phyloP scores from a whole-genome alignment of 371 early-diverging fungal species.

The Thermomucor indicae-seudaticae region DNA sequence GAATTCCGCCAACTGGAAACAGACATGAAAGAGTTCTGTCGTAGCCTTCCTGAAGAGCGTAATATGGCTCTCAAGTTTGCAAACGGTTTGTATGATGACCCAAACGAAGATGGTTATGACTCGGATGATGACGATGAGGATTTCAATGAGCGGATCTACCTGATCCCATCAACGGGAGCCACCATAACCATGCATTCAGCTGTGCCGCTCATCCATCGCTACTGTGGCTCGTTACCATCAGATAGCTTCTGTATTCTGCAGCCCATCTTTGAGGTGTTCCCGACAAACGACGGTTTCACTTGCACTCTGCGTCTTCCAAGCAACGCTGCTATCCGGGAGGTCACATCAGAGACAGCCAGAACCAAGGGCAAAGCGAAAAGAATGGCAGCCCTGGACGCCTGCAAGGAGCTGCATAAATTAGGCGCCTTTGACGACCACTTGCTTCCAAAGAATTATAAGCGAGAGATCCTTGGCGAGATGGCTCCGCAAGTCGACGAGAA shows the following conservation, averaged over 20 bases:
- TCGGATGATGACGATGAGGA: slow-evolving; percentile 27
- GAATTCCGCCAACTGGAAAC: slow-evolving; percentile 46
- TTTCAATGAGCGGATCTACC: slow-evolving; percentile 25
- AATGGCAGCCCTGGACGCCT: slow-evolving; percentile 66
- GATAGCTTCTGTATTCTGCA: slow-evolving; percentile 49
- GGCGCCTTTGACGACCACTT: slow-evolving; percentile 77
- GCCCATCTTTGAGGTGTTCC: slow-evolving; percentile 45
- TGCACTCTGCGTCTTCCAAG: slow-evolving; percentile 60
- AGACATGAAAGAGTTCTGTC: slow-evolving; percentile 51
- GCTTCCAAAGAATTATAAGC: slow-evolving; percentile 41
- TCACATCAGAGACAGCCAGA: slow-evolving; percentile 51
- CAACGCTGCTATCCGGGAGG: slow-evolving; percentile 58
- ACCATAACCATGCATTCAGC: slow-evolving; percentile 60
- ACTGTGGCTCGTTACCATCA: slow-evolving; percentile 57
- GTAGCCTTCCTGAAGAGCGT: slow-evolving; percentile 42
- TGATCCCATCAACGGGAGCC: slow-evolving; percentile 59
- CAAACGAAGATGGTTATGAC: slow-evolving; percentile 19
- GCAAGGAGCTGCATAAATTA: slow-evolving; percentile 56
- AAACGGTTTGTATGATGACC: background rate
- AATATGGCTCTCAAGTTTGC: slow-evolving; percentile 23
- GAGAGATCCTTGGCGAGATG: slow-evolving; percentile 41
- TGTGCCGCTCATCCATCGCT: slow-evolving; percentile 56
- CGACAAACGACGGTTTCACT: slow-evolving; percentile 23
- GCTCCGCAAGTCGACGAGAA: slow-evolving; percentile 37
- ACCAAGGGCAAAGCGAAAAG: slow-evolving; percentile 69